Base-by-base conservation (phyloP, 2,329 filamentous ascomycete species). In the Bipolaris bicolor region DNA sequence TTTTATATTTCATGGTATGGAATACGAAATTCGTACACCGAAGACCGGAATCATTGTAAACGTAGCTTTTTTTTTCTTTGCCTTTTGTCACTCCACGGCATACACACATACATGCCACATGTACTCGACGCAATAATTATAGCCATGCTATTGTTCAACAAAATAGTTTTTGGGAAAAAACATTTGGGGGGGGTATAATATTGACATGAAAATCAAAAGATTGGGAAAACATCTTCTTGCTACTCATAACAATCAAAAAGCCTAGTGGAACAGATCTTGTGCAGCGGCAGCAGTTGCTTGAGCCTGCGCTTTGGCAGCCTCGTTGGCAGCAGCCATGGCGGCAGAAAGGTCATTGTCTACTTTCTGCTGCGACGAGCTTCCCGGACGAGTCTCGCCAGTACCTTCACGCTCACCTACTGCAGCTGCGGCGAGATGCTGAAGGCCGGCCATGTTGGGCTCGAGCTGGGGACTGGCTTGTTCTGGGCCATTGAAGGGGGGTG, bases 381-480 rank as follows among this genome's bases (percentile, higher is more conserved):
- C 67, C 20, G 55, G 55, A 13, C 55, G 55, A 3, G 54, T 52
- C 9, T 58, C 55, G 6, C 45, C 55, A 7, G 51, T 49, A 36
- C 70, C 66, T 49, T 73, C 73, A 15, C 74, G 71, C 55, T 76
- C 74, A 15, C 73, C 73, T 0, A 77, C 75, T 5, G 75, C 75
- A 9, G 75, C 74, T 3, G 73, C 75, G 18, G 75, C 74, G 3
- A 77, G 72, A 50, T 77, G 74, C 48, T 77, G 73, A 0, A 77
- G 66, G 13, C 74, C 73, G 16, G 68, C 73, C 71, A 77, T 75
- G 51, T 76, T 76, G 10, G 72, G 73, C 50, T 75, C 67, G 2
- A 61, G n/a, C 6, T 60, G 61, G 7, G 71, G 57, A 47, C 58
- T 67, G 6, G 64, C 64, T 40, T 69, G 72, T 22, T 75, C 73